phyloP scores from a whole-genome alignment of 768 basidiomycete genomes.

The Lactarius akahatsu region DNA sequence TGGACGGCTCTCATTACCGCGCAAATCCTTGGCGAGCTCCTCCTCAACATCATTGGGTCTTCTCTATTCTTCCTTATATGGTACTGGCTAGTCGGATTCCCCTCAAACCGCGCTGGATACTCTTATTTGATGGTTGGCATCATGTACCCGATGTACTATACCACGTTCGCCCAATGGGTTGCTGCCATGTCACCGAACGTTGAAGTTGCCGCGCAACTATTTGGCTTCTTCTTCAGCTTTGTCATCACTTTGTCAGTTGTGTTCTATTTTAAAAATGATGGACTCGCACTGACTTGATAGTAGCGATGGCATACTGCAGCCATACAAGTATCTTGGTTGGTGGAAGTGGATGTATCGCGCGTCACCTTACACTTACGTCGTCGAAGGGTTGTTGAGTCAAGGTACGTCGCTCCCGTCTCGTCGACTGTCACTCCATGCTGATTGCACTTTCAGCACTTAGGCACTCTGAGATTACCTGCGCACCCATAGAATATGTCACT shows the following conservation, averaged over 20 bases:
- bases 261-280: background rate
- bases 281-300: background rate
- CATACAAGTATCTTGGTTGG: constrained; percentile 43
- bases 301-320: constrained; percentile 51
- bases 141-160: constrained; percentile 45
- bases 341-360: constrained; percentile 45
- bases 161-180: constrained; percentile 43
- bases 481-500: constrained; percentile 54
- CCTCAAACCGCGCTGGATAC: constrained; percentile 40
- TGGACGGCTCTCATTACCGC: constrained; percentile 41
- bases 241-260: constrained; percentile 43
- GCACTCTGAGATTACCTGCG: constrained; percentile 51
- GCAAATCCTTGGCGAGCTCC: constrained; percentile 43
- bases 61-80: constrained; percentile 49
- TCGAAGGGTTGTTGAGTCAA: constrained; percentile 42
- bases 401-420: constrained; percentile 39
- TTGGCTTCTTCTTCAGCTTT: constrained; percentile 42
- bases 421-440: background rate
- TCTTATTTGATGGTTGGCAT: constrained; percentile 42
- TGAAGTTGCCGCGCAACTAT: constrained; percentile 42
- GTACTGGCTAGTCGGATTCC: constrained; percentile 49
- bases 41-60: constrained; percentile 43
- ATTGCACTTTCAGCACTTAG: constrained; percentile 47
- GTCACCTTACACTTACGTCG: constrained; percentile 40
- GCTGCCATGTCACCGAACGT: constrained; percentile 45